These are phyloP conservation scores for Rhizoclosmatium globosum DNA, from an alignment of 192 early-diverging fungal genomes.

Conservation along the genomic window DNA sequence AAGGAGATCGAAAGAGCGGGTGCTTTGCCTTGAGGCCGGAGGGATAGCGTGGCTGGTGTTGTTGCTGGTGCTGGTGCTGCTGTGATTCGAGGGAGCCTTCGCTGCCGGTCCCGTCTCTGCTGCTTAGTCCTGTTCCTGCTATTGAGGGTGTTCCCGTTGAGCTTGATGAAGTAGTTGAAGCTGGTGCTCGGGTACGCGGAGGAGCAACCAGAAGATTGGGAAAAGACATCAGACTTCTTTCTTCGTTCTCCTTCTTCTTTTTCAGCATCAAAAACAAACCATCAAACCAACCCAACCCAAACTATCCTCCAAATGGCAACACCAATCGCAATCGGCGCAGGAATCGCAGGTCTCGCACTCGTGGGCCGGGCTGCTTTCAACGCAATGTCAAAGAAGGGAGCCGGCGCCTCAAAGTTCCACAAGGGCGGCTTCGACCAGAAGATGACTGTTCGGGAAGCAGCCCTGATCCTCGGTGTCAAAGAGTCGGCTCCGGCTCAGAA, in stretches of 20 bases:
- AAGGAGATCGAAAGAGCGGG: too few species aligned
- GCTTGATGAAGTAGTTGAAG: too few species aligned
- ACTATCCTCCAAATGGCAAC: conserved; percentile 57
- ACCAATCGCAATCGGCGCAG: conserved; percentile 81
- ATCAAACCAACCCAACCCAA: not conserved
- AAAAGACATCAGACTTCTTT: not conserved
- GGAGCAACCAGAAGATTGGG: not conserved
- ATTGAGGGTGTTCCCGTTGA: too few species aligned
- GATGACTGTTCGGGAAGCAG: conserved; percentile 92
- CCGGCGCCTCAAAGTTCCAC: conserved; percentile 58
- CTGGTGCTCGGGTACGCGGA: too few species aligned
- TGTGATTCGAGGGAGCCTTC: too few species aligned
- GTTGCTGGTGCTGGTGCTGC: too few species aligned
- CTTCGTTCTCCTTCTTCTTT: not conserved
- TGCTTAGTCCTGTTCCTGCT: too few species aligned
- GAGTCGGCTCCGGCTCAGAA: conserved; percentile 65
- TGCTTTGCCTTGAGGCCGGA: too few species aligned
- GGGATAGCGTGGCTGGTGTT: too few species aligned
- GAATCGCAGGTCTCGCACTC: conserved; percentile 84
- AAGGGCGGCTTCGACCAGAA: conserved; percentile 94
- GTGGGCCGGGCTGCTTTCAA: conserved; percentile 78
- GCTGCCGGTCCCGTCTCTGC: too few species aligned
- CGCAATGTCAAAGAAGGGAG: conserved; percentile 64
- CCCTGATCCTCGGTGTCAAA: conserved; percentile 77
- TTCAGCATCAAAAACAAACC: not conserved